phyloP scores from a whole-genome alignment of 371 early-diverging fungal species.

The Mortierella sp. region DNA sequence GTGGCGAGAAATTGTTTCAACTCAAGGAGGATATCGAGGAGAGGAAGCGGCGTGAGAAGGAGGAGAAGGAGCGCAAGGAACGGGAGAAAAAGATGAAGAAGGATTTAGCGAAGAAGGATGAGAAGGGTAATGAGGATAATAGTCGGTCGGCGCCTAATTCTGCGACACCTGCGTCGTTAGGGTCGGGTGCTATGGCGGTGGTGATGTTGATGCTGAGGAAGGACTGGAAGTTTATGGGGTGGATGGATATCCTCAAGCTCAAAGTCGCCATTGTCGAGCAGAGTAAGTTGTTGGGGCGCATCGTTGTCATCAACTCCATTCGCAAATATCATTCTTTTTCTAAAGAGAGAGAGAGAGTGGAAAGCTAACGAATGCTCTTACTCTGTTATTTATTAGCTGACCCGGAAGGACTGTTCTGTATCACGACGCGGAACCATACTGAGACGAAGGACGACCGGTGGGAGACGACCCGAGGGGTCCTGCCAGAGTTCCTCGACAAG shows the following conservation, averaged over 20 bases:
- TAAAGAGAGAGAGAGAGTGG: background rate
- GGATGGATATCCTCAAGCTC: constrained; percentile 43
- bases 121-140: no score
- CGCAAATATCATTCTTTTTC: background rate
- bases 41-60: constrained; percentile 17
- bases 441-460: constrained; percentile 39
- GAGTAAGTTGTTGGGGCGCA: constrained; percentile 39
- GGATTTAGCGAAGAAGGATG: background rate
- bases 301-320: no score
- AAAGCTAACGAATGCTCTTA: background rate
- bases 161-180: background rate
- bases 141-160: background rate
- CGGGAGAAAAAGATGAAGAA: constrained; percentile 9
- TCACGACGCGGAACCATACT: constrained; percentile 30
- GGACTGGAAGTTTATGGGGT: constrained; percentile 56
- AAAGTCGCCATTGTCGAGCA: constrained; percentile 37
- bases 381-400: constrained; percentile 25
- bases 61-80: constrained; percentile 15
- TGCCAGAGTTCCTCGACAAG: constrained; percentile 37
- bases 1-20: constrained; percentile 31
- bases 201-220: constrained; percentile 16
- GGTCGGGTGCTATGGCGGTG: background rate
- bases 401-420: constrained; percentile 51
- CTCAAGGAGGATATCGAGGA: constrained; percentile 32
- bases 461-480: constrained; percentile 41